A percentile compares a stretch with the other conserved stretches of the same genome.
phyloP scores from a whole-genome alignment of 129 eudicot genomes.

The Artemisia argyi region DNA sequence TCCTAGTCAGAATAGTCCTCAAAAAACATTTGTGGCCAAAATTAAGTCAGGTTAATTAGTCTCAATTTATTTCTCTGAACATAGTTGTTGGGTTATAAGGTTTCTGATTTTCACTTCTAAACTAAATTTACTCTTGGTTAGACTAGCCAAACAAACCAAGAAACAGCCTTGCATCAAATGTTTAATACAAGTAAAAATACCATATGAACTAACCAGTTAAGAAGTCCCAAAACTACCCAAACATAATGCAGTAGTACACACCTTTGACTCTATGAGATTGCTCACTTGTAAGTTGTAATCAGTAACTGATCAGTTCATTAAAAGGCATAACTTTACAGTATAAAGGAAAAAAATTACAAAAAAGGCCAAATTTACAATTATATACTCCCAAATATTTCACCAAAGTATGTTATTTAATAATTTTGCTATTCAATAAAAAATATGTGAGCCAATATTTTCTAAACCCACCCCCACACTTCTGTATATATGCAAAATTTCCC shows the following conservation, averaged over 20 bases:
- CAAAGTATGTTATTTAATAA: constrained; percentile 16
- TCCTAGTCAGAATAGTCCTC: no score
- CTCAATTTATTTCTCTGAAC: no score
- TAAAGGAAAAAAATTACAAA: constrained; percentile 23
- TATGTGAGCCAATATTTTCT: constrained; percentile 17
- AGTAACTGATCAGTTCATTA: background rate
- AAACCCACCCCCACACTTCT: no score
- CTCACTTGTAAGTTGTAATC: background rate
- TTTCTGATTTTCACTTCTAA: no score
- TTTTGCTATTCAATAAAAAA: constrained; percentile 12
- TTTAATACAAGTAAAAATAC: no score
- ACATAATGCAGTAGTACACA: background rate
- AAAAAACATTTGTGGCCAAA: no score
- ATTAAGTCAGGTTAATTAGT: no score
- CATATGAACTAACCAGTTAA: background rate
- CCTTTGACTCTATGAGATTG: background rate
- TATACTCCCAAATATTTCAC: constrained; percentile 24
- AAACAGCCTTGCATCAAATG: no score
- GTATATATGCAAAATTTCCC: no score
- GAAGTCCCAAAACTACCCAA: background rate
- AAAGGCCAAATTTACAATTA: no score
- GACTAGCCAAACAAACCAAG: background rate
- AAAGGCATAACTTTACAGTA: background rate
- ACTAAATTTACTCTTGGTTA: no score
- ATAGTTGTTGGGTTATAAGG: no score